Conservation (phyloP, 768 basidiomycete species). For the Thelephora ganbajun region DNA sequence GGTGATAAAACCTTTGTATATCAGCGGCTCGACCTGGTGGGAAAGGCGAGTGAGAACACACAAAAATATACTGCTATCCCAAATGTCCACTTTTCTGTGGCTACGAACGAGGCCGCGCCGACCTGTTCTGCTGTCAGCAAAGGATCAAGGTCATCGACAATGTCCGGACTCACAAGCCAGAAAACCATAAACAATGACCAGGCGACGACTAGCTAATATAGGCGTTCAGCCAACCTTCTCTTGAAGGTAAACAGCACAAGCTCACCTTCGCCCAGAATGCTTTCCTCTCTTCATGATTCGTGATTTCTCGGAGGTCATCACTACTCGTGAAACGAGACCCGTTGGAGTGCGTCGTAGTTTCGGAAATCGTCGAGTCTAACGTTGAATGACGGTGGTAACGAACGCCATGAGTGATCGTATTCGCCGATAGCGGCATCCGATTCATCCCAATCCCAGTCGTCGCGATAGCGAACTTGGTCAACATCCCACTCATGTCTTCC, state of each 20-base stretch:
- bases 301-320: too few species aligned
- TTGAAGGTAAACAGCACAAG: neutral
- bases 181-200: conserved; percentile 56
- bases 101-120: conserved; percentile 55
- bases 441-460: conserved; percentile 12
- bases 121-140: conserved; percentile 23
- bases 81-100: conserved; percentile 59
- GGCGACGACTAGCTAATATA: conserved; percentile 28
- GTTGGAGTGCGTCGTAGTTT: too few species aligned
- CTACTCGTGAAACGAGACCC: too few species aligned
- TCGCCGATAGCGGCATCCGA: neutral
- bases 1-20: conserved; percentile 42
- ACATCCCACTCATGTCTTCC: conserved; percentile 40
- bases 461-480: conserved; percentile 37
- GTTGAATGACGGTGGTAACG: too few species aligned
- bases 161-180: conserved; percentile 43
- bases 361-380: too few species aligned
- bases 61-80: conserved; percentile 61
- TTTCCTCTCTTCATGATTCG: conserved; percentile 24
- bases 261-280: conserved; percentile 43
- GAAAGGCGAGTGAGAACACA: conserved; percentile 17
- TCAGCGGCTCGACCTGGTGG: neutral
- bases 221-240: neutral
- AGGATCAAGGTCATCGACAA: neutral
- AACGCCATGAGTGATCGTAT: neutral